These are phyloP conservation scores for Clarireedia paspali DNA, from an alignment of 2,329 filamentous ascomycete genomes.

Conservation along the genomic window DNA sequence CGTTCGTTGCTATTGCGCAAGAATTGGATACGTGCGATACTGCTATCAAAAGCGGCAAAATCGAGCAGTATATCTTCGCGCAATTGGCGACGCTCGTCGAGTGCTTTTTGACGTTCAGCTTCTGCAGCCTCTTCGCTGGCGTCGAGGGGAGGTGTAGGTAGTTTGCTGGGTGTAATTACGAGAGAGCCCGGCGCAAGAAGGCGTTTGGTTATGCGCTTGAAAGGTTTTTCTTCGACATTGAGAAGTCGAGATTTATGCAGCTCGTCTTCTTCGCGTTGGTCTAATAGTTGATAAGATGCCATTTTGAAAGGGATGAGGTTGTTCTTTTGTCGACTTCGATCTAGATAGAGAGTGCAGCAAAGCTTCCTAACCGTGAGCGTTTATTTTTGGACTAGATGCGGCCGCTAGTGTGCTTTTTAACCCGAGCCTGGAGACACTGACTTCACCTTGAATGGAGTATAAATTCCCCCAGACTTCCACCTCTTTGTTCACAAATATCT, in stretches of 20 bases:
- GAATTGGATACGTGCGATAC: slow-evolving; percentile 81
- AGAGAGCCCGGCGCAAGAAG: slow-evolving; percentile 63
- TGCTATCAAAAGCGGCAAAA: slow-evolving; percentile 80
- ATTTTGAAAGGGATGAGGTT: slow-evolving; percentile 29
- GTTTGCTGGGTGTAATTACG: slow-evolving; percentile 45
- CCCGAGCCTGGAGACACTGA: too few relatives aligned
- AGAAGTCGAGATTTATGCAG: slow-evolving; percentile 83
- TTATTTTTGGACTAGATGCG: neutral
- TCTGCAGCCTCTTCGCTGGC: slow-evolving; percentile 32
- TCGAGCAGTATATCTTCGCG: slow-evolving; percentile 80
- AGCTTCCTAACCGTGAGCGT: neutral
- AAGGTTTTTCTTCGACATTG: slow-evolving; percentile 86
- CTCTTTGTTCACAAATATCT: neutral
- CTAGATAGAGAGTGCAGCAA: too few relatives aligned
- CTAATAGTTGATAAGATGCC: slow-evolving; percentile 58
- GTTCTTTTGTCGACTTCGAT: neutral
- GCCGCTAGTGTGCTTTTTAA: neutral
- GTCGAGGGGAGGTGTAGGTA: slow-evolving; percentile 62
- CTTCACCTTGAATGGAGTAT: too few relatives aligned
- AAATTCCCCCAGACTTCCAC: too few relatives aligned
- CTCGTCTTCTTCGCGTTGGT: slow-evolving; percentile 70
- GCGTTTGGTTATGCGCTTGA: slow-evolving; percentile 79
- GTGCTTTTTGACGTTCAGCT: slow-evolving; percentile 40
- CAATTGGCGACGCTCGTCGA: slow-evolving; percentile 56
- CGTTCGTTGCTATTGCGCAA: slow-evolving; percentile 73